Conservation (phyloP, 371 early-diverging fungal genomes). For the Mortierella sp. region DNA sequence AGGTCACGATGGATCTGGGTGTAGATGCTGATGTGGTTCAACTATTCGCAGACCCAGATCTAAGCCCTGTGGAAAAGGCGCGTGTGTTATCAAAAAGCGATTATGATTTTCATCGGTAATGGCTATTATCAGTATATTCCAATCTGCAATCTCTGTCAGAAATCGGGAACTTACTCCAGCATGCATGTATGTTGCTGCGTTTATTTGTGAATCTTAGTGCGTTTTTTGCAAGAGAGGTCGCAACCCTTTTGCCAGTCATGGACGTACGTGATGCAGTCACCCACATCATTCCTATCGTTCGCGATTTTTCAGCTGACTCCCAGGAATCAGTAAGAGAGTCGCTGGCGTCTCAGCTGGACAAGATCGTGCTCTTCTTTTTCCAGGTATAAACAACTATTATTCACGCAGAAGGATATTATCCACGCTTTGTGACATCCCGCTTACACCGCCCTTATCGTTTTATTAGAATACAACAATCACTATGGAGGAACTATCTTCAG, state of each 20-base stretch:
- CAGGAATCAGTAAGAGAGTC: conserved; percentile 45
- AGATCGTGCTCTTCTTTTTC: conserved; percentile 43
- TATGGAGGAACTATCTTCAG: not conserved
- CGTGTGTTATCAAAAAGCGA: conserved; percentile 37
- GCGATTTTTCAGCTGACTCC: conserved; percentile 39
- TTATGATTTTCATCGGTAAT: conserved; percentile 55
- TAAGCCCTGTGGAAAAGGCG: conserved; percentile 28
- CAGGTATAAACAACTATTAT: conserved; percentile 8
- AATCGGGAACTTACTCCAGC: no score
- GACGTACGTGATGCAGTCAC: conserved; percentile 24
- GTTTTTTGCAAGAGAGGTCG: conserved; percentile 50
- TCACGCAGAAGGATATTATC: not conserved
- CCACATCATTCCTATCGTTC: conserved; percentile 36
- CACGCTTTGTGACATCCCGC: no score
- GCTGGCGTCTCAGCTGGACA: conserved; percentile 49
- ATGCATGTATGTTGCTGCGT: no score
- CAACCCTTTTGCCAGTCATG: conserved; percentile 30
- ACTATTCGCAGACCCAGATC: conserved; percentile 32
- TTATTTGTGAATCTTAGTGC: conserved; percentile 17
- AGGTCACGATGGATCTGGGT: conserved; percentile 32
- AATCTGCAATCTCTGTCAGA: no score
- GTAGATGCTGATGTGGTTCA: conserved; percentile 53
- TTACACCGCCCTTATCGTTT: not conserved
- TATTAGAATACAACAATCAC: conserved; percentile 2
- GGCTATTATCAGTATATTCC: not conserved